phyloP scores from a whole-genome alignment of 306 rosid species.

The Carpinus viminea region DNA sequence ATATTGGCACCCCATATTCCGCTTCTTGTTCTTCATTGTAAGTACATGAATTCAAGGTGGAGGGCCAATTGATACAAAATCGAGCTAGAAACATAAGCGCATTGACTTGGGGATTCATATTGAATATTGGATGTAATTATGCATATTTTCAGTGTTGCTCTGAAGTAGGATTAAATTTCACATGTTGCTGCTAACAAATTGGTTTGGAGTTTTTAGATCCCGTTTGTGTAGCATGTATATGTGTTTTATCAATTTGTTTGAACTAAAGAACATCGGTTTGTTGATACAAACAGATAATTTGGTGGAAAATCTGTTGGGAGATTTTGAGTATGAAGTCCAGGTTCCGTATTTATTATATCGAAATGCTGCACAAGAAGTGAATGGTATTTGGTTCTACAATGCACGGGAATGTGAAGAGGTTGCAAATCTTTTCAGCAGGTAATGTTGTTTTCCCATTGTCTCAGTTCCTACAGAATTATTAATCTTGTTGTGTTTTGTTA shows the following conservation, averaged over 20 bases:
- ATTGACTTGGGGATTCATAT: neutral
- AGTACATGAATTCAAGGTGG: constrained; percentile 6
- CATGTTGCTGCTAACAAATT: neutral
- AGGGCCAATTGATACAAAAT: neutral
- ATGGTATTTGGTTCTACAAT: constrained; percentile 66
- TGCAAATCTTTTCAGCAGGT: constrained; percentile 68
- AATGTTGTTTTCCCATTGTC: constrained; percentile 10
- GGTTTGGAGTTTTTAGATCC: constrained; percentile 13
- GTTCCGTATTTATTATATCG: constrained; percentile 60
- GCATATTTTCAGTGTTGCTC: neutral
- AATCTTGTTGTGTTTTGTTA: neutral
- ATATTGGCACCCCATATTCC: constrained; percentile 7
- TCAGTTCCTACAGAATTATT: constrained; percentile 3
- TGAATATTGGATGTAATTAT: neutral
- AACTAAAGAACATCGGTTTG: neutral
- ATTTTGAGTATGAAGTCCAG: constrained; percentile 65
- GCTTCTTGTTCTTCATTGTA: constrained; percentile 19
- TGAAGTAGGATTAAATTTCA: neutral
- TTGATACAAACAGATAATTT: constrained; percentile 51
- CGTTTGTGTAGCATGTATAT: constrained; percentile 15
- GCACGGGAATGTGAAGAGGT: constrained; percentile 63
- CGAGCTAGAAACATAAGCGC: neutral
- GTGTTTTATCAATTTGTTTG: constrained; percentile 9
- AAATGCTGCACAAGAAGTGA: constrained; percentile 70
- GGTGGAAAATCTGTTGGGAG: constrained; percentile 68